Evolutionary conservation across 1,284 basidiomycete genomes (phyloP).

Genomic region (Ustilago curta): DNA sequence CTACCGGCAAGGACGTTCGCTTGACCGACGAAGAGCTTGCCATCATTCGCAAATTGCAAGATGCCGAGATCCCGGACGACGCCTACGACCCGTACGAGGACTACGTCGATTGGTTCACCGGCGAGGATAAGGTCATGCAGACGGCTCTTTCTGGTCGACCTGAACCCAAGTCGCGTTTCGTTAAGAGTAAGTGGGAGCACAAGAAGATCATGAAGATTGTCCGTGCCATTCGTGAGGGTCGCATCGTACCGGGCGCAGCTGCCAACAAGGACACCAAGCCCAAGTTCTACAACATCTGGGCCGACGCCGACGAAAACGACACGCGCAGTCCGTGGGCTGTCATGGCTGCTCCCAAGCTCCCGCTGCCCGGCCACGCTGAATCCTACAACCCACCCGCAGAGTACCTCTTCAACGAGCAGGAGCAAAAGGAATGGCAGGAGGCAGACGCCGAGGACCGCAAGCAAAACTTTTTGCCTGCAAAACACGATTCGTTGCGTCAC

Average conservation of each 20-base stretch:
- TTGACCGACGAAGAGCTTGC: slow-evolving; percentile 92
- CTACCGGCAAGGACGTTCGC: slow-evolving; percentile 84
- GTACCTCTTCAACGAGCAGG: slow-evolving; percentile 90
- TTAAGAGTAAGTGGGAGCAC: slow-evolving; percentile 99
- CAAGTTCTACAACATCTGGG: slow-evolving; percentile 91
- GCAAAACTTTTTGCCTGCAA: slow-evolving; percentile 87
- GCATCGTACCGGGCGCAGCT: slow-evolving; percentile 90
- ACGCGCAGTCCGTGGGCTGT: slow-evolving; percentile 42
- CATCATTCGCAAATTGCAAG: slow-evolving; percentile 89
- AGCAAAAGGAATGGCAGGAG: slow-evolving; percentile 85
- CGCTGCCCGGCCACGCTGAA: slow-evolving; percentile 89
- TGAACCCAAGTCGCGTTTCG: slow-evolving; percentile 95
- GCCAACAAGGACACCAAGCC: slow-evolving; percentile 74
- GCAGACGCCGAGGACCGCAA: slow-evolving; percentile 91
- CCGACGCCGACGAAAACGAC: slow-evolving; percentile 72
- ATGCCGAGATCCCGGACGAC: slow-evolving; percentile 90
- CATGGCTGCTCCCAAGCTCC: slow-evolving; percentile 90
- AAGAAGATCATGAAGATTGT: slow-evolving; percentile 99
- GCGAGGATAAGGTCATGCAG: slow-evolving; percentile 89
- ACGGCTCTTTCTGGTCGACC: slow-evolving; percentile 92
- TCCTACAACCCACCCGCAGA: slow-evolving; percentile 99
- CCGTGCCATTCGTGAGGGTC: slow-evolving; percentile 93
- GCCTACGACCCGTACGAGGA: slow-evolving; percentile 85
- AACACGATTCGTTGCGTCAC: slow-evolving; percentile 84
- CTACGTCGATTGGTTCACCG: slow-evolving; percentile 96